Percentiles rank a stretch among this genome's conserved stretches.
phyloP scores from a whole-genome alignment of 176 grass and related monocot species.

The Phoenix dactylifera region DNA sequence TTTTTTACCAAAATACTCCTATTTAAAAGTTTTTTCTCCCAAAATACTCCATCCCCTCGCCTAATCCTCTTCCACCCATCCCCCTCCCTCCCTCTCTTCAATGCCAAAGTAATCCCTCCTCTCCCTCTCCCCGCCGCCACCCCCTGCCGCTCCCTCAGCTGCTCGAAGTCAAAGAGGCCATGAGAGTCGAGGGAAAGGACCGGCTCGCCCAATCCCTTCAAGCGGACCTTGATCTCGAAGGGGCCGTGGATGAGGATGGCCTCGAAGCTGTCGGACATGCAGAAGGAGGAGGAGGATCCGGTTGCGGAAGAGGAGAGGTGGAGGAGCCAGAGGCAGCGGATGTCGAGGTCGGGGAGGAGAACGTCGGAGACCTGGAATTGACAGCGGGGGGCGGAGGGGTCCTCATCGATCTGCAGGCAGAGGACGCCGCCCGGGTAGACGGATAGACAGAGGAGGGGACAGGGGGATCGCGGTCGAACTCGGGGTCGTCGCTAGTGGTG shows the following conservation, averaged over 20 bases:
- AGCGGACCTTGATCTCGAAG: conserved; percentile 55
- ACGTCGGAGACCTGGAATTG: conserved; percentile 82
- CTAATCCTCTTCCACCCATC: too few relatives aligned
- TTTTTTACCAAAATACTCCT: too few relatives aligned
- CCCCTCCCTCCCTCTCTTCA: too few relatives aligned
- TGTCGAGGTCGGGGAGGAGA: conserved; percentile 56
- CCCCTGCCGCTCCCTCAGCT: conserved; percentile 15
- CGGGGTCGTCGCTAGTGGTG: too few relatives aligned
- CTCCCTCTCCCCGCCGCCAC: too few relatives aligned
- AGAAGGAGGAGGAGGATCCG: conserved; percentile 38
- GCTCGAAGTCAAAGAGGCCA: conserved; percentile 90
- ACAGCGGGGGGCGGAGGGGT: conserved; percentile 31
- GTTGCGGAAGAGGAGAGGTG: conserved; percentile 13
- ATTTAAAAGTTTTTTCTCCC: too few relatives aligned
- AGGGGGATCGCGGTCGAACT: too few relatives aligned
- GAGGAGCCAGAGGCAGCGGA: conserved; percentile 43
- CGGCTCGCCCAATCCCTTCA: conserved; percentile 27
- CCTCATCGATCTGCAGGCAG: conserved; percentile 25
- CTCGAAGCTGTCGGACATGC: conserved; percentile 48
- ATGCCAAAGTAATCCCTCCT: too few relatives aligned
- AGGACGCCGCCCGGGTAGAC: too few relatives aligned
- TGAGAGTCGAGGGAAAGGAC: conserved; percentile 83
- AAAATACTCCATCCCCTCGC: too few relatives aligned
- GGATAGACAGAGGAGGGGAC: too few relatives aligned
- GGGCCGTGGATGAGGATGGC: conserved; percentile 16